Base-by-base conservation (phyloP, 2,329 filamentous ascomycete genomes). In the Nothophoma quercina region DNA sequence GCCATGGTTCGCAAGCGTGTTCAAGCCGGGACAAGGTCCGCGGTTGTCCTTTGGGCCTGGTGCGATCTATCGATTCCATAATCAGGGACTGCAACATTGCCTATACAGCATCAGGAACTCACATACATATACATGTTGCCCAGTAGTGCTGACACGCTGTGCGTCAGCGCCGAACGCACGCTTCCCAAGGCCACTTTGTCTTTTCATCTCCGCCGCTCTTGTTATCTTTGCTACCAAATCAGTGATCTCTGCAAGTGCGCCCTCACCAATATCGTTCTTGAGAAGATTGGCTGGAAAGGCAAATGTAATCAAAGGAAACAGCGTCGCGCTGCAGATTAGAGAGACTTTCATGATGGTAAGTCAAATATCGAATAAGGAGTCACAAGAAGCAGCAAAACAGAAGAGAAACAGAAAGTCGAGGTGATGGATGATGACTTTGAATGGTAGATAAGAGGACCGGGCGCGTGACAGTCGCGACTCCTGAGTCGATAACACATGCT, bases 1-100 rank as follows among this genome's bases (percentile, higher is more conserved):
- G 39, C 55, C 54, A 46, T 67, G 66, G 42, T 70, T 71, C 16
- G 65, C 66, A 32, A 64, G 56, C 10, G 63, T 55, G 25, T 70
- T 71, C 15, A 68, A 41, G 18, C 56, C 64, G 4, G 66, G 66
- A 40, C 68, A 70, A 18, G 68, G 65, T 4, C 52, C 53, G 16
- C 59, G 43, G 29, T 28, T 50, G 32, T 55, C 51, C 23, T 44
- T 25, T 9, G 51, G 9, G 5, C 51, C 51, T 19, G 51, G 51
- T 32, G 42, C 42, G n/a, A 46, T 46, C 42, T 46, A 32, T 35
- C 33, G 21, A 23, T 13, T 1, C 5, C 13, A 34, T 15, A 13
- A 10, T 46, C 18, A 46, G 42, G 25, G 23, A 23, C 35, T 35
- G 29, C 23, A 32, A 25, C 7, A 23, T 35, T 26, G 19, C 15